Percentiles rank a stretch among this genome's conserved stretches.
Evolutionary conservation across 179 eudicot genomes (phyloP).

Genomic region (Vitellaria paradoxa): DNA sequence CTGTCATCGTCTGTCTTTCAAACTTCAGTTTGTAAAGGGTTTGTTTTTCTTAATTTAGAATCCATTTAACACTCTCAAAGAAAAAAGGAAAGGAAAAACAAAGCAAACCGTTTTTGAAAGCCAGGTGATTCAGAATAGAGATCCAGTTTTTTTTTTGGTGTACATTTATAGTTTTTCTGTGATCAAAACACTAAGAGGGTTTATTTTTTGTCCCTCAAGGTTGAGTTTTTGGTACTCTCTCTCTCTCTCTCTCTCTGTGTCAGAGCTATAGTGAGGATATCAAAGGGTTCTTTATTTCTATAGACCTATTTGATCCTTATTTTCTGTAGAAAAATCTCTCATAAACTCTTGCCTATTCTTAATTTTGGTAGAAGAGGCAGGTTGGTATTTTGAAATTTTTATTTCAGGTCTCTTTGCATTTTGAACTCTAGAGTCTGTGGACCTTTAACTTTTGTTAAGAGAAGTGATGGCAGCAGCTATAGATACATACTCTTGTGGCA

Average conservation of each 20-base stretch:
- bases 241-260: slow-evolving; percentile 3
- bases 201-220: slow-evolving; percentile 34
- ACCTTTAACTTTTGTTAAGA: background rate
- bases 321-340: slow-evolving; percentile 1
- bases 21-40: slow-evolving; percentile 22
- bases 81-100: background rate
- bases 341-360: slow-evolving; percentile 12
- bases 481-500: slow-evolving; percentile 42
- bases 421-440: background rate
- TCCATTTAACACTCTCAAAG: background rate
- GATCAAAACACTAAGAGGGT: slow-evolving; percentile 31
- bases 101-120: slow-evolving; percentile 33
- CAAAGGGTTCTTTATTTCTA: slow-evolving; percentile 22
- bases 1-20: slow-evolving; percentile 60
- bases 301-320: slow-evolving; percentile 20
- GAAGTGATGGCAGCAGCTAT: slow-evolving; percentile 58
- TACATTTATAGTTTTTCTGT: background rate
- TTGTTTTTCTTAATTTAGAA: slow-evolving; percentile 32
- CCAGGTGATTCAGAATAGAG: slow-evolving; percentile 59
- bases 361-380: slow-evolving; percentile 23
- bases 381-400: background rate
- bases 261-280: background rate
- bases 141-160: slow-evolving; percentile 25
- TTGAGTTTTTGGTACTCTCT: slow-evolving; percentile 16
- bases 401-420: slow-evolving; percentile 6